phyloP scores from a whole-genome alignment of 2,329 filamentous ascomycete species.

The Paecilomyces dactylethromorphus region DNA sequence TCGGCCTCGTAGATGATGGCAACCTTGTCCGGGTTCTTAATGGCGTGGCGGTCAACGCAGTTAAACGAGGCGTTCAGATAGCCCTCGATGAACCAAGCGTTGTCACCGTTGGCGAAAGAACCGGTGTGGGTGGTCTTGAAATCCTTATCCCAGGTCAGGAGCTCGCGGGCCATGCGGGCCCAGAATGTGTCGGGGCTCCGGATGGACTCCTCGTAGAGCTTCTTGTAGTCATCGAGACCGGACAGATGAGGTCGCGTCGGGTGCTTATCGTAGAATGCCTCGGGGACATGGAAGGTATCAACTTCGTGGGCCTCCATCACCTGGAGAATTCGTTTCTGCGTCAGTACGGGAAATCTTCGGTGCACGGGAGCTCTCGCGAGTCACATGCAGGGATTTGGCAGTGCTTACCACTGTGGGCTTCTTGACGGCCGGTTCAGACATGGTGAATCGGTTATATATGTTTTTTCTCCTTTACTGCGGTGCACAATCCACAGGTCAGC shows the following conservation, averaged over 20 bases:
- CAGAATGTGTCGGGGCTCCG: constrained; percentile 85
- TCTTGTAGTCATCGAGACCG: constrained; percentile 56
- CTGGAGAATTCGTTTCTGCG: constrained; percentile 12
- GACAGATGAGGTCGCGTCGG: constrained; percentile 54
- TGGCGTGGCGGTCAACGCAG: constrained; percentile 93
- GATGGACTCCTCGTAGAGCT: constrained; percentile 75
- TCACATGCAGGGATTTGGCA: not conserved
- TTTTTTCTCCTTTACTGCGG: not conserved
- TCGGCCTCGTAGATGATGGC: constrained; percentile 99
- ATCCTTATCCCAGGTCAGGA: constrained; percentile 83
- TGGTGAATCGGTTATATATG: constrained; percentile 7
- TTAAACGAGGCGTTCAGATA: constrained; percentile 95
- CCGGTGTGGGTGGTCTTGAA: constrained; percentile 85
- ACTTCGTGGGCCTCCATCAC: constrained; percentile 43
- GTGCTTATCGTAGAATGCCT: constrained; percentile 53
- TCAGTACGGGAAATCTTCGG: not conserved
- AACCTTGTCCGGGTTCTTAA: constrained; percentile 84
- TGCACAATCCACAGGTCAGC: not conserved
- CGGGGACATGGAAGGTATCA: constrained; percentile 50
- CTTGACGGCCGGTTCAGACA: constrained; percentile 30
- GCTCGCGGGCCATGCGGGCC: constrained; percentile 76
- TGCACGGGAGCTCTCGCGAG: constrained; percentile 4
- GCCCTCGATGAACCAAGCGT: constrained; percentile 91
- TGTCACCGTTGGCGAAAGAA: constrained; percentile 70
- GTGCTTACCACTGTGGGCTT: constrained; percentile 35